A percentile compares a stretch with the other conserved stretches of the same genome.
These are phyloP conservation scores for Ramalina intermedia DNA, from an alignment of 495 filamentous ascomycete species.

Conservation along the genomic window DNA sequence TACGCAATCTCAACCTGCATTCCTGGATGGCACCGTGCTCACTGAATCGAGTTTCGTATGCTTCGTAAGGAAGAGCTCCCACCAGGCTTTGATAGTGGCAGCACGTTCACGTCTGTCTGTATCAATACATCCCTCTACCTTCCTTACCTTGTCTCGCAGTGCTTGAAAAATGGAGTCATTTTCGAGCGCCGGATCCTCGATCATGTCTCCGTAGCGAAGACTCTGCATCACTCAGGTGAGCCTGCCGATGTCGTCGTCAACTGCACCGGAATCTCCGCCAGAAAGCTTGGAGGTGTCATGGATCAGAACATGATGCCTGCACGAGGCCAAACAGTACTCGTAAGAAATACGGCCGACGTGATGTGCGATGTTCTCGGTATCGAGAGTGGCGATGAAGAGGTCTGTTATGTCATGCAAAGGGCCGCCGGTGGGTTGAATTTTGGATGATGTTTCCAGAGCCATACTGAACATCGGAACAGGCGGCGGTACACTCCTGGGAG, in stretches of 20 bases:
- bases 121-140: constrained; percentile 85
- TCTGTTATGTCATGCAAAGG: constrained; percentile 83
- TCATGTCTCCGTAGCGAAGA: constrained; percentile 60
- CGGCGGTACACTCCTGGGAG: constrained; percentile 70
- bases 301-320: constrained; percentile 62
- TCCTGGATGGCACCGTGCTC: background rate
- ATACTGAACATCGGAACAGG: constrained; percentile 18
- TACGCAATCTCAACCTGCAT: constrained; percentile 18
- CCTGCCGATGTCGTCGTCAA: constrained; percentile 67
- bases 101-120: constrained; percentile 67
- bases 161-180: constrained; percentile 50
- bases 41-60: constrained; percentile 33
- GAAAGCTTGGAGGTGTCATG: constrained; percentile 65
- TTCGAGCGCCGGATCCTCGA: constrained; percentile 45
- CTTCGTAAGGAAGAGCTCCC: constrained; percentile 42
- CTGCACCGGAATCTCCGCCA: constrained; percentile 67
- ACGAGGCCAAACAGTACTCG: constrained; percentile 78
- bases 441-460: background rate
- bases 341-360: constrained; percentile 62
- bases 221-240: constrained; percentile 44
- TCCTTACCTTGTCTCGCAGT: constrained; percentile 67
- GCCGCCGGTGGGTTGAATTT: constrained; percentile 40
- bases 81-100: constrained; percentile 48
- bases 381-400: constrained; percentile 68
- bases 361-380: constrained; percentile 61